A percentile compares a stretch with the other conserved stretches of the same genome.
Evolutionary conservation across 345 rosid genomes (phyloP).

Genomic region (Microcos paniculata): DNA sequence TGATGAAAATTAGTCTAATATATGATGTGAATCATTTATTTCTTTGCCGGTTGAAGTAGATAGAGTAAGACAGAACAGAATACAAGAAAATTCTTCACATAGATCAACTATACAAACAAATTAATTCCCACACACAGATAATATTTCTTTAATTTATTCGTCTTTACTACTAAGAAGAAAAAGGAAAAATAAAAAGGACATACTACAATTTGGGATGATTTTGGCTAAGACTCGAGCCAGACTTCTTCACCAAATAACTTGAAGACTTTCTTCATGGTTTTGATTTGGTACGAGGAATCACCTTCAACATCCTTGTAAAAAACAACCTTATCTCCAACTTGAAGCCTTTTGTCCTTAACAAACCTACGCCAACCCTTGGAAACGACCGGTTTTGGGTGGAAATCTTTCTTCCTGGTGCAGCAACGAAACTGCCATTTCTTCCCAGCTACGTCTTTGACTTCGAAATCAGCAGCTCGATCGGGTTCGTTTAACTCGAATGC

Average conservation of each 20-base stretch:
- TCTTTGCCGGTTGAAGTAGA: too few relatives aligned
- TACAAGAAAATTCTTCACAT: too few relatives aligned
- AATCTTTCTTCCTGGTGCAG: slow-evolving; percentile 8
- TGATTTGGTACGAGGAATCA: background rate
- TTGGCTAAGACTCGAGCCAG: background rate
- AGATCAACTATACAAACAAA: background rate
- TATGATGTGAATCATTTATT: too few relatives aligned
- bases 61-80: too few relatives aligned
- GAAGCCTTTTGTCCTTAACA: background rate
- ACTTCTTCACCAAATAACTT: slow-evolving; percentile 2
- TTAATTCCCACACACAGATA: background rate
- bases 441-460: background rate
- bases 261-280: slow-evolving; percentile 10
- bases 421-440: slow-evolving; percentile 1
- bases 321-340: background rate
- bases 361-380: slow-evolving; percentile 9
- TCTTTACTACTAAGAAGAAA: background rate
- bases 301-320: slow-evolving; percentile 4
- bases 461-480: background rate
- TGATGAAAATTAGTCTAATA: too few relatives aligned
- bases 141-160: background rate
- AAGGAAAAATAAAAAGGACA: background rate
- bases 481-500: background rate
- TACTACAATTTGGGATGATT: background rate
- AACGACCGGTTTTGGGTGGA: background rate